Evolutionary conservation across 805 yeast species (phyloP), one percentile per base, ranked within the genome.

Genomic region (Candida sithepensis): DNA sequence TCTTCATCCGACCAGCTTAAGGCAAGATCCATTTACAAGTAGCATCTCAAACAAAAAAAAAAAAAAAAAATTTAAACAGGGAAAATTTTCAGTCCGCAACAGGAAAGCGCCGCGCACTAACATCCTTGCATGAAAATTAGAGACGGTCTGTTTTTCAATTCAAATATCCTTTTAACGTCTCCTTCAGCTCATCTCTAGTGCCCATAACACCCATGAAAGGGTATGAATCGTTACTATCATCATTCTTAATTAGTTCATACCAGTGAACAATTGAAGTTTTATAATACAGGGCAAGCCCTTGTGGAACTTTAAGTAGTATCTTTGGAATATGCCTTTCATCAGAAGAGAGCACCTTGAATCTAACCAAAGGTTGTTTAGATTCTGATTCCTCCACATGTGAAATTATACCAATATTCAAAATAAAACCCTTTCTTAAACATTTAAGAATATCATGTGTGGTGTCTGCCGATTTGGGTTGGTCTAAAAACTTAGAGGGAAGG

Each of bases 191-290:
- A 5, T 30, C 34, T 36, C 45, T 50, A 43, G 33, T 28, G 1
- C 53, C 55, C n/a, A 46, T 42, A 6, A 54, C 18, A 2, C 57
- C 55, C 39, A 54, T 19, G 38, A 51, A 51, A 6, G 57, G 57
- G 21, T 39, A 44, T 39, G 45, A 20, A 21, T 16, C 12, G 13
- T 26, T n/a, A 30, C 4, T n/a, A 7, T 30, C 34, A 14, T 30
- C 34, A 30, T 30, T 4, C 14, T 6, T 30, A 12, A 30, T 14
- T 4, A 14, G 16, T 12, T 30, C 34, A 14, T 12, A 30, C 13
- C 13, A 30, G 14, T 30, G 14, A 4, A 30, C 16, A 30, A 30
- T 30, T 30, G 14, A 6, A 30, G 34, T 6, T 30, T 30, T 30
- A 30, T 12, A 30, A 12, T 30, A 30, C 6, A 10, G 4, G 4